A percentile compares a stretch with the other conserved stretches of the same genome.
Evolutionary conservation across 495 filamentous ascomycete species (phyloP).

Genomic region (Immersiella caudata): DNA sequence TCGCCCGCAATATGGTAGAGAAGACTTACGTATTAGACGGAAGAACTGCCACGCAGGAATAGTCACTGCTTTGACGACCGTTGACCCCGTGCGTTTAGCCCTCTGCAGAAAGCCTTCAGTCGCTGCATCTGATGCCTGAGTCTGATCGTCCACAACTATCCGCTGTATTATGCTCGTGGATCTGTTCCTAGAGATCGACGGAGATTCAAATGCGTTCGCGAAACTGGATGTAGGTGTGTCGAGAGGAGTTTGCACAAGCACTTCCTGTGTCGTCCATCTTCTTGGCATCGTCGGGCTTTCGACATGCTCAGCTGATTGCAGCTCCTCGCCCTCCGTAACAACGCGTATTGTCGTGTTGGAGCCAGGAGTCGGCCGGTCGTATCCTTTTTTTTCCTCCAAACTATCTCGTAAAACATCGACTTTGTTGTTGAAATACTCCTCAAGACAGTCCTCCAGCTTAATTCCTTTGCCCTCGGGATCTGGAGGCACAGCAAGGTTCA

Average conservation of each 20-base stretch:
- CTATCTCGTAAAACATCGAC: slow-evolving; percentile 85
- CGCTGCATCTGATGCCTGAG: slow-evolving; percentile 41
- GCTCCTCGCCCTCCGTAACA: slow-evolving; percentile 39
- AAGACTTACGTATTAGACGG: slow-evolving; percentile 72
- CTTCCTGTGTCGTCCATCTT: slow-evolving; percentile 39
- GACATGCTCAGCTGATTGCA: slow-evolving; percentile 14
- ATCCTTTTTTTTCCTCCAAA: slow-evolving; percentile 56
- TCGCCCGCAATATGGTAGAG: neutral
- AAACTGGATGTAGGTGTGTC: slow-evolving; percentile 22
- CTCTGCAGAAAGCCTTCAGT: slow-evolving; percentile 41
- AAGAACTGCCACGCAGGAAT: slow-evolving; percentile 99
- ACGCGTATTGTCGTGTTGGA: slow-evolving; percentile 42
- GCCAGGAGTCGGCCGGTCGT: slow-evolving; percentile 20
- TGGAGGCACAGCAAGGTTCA: slow-evolving; percentile 85
- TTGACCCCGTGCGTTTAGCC: slow-evolving; percentile 48
- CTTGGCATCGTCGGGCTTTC: slow-evolving; percentile 28
- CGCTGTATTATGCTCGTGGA: slow-evolving; percentile 56
- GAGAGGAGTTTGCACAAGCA: slow-evolving; percentile 27
- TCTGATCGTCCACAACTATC: slow-evolving; percentile 45
- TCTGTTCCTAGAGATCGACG: slow-evolving; percentile 38
- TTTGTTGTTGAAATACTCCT: slow-evolving; percentile 91
- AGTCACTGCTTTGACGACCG: slow-evolving; percentile 77
- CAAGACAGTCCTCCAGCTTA: slow-evolving; percentile 85
- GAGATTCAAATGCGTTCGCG: slow-evolving; percentile 25
- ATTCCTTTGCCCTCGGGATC: slow-evolving; percentile 64